Base-by-base conservation (phyloP, 2,329 filamentous ascomycete genomes). In the Metarhizium anisopliae region DNA sequence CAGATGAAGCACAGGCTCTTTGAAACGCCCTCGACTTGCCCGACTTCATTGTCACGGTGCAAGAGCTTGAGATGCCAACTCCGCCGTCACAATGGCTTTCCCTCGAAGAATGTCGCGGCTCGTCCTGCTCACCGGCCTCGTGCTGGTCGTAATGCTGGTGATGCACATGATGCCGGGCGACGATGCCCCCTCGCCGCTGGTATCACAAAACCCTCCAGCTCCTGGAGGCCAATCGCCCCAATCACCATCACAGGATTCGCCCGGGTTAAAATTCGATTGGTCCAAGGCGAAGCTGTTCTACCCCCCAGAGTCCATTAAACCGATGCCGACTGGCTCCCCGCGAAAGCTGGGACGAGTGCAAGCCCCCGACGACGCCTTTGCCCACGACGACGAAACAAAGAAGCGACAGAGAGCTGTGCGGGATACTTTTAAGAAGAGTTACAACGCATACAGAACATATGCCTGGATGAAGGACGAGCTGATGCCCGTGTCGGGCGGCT, bases 381-480 rank as follows among this genome's bases (percentile, higher is more conserved):
- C 25, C 4, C 59, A 55, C 6, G 59, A 57, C 1, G 32, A 47
- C 4, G 55, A 60, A 4, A 51, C 50, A 42, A 67, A 70, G 43
- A 57, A 43, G 67, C 50, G 75, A 74, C 29, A 66, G 64, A 29
- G 55, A 43, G 68, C 74, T 0, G 75, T 79, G 2, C 72, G 71
- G 4, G 59, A 61, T 4, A 70, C 69, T 2, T 79, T 79, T 29
- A 56, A 69, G 32, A 72, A 72, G 55, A 72, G 71, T 59, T 79
- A 79, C 75, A 66, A 72, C 13, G 73, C 77, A 36, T 84, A 85
- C 65, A 77, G 74, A 59, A 66, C 54, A 49, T 65, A 75, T 53
- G 79, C 79, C 1, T 82, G 79, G 78, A 64, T 75, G 52, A 68
- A 73, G 18, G 79, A 82, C 59, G 79, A 82, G 65, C 65, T 82